Base-by-base conservation (phyloP, 2,329 filamentous ascomycete genomes). In the Davidsoniella neocaledoniae region DNA sequence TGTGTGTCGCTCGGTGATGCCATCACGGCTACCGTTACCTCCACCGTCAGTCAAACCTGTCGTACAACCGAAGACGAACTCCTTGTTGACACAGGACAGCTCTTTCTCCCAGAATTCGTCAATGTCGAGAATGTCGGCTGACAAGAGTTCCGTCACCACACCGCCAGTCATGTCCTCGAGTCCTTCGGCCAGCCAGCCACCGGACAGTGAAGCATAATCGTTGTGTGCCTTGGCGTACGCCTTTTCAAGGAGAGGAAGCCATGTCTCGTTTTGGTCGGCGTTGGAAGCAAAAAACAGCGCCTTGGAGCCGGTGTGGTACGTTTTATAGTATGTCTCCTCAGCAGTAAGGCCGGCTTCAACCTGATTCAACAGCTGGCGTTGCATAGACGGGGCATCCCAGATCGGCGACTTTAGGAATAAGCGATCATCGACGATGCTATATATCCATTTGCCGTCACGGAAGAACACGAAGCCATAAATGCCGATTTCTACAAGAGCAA, bases 381-480 rank as follows among this genome's bases (percentile, higher is more conserved):
- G 82, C 61, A 83, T 73, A 46, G 83, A 79, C 1, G 78, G 81
- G 33, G 85, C 83, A 56, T 93, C 84, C 67, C 86, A 93, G 59
- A 83, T 81, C 4, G 85, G 82, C 1, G 83, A 85, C 53, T 81
- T 84, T 16, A 94, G 73, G 61, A 85, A 93, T 2, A 94, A 71
- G 64, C 93, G 93, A 63, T 94, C 87, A 59, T 94, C 87, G 53
- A 94, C 79, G 54, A 94, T 88, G 52, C 84, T 87, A 57, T 87
- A 86, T 51, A 90, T 83, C 87, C 86, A 94, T 63, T 91, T 85
- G 48, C 86, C 86, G 58, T 94, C 86, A 60, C 86, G 70, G 61
- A 83, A 84, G 61, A 94, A 93, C 45, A 93, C 84, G 58, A 94
- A 94, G 1, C 86, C 86, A 58, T 93, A 94, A 3, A 93, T 86